These are phyloP conservation scores for Rosa rugosa DNA, from an alignment of 306 rosid genomes.

Conservation along the genomic window DNA sequence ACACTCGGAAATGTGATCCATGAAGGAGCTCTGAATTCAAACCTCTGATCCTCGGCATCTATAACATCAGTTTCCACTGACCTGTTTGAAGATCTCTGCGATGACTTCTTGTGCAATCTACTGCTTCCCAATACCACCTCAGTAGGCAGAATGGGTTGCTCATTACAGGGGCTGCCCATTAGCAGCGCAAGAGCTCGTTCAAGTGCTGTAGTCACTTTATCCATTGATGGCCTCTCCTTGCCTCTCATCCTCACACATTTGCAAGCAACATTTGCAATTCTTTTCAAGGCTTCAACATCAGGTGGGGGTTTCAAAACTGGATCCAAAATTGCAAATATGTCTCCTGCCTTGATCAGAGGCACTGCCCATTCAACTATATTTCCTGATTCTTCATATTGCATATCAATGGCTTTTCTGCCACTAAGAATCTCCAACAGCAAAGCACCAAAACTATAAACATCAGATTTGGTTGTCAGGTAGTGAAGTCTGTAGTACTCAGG, in stretches of 20 bases:
- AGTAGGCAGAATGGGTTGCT: slow-evolving; percentile 93
- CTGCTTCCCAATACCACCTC: slow-evolving; percentile 92
- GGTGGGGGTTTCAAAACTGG: slow-evolving; percentile 70
- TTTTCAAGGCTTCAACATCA: slow-evolving; percentile 74
- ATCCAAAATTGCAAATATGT: slow-evolving; percentile 53
- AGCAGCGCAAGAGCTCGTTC: slow-evolving; percentile 81
- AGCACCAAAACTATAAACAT: slow-evolving; percentile 94
- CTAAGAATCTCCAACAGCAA: slow-evolving; percentile 80
- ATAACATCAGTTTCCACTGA: slow-evolving; percentile 71
- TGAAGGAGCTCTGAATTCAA: slow-evolving; percentile 87
- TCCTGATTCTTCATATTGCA: slow-evolving; percentile 77
- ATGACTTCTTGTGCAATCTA: slow-evolving; percentile 82
- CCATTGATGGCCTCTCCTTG: slow-evolving; percentile 97
- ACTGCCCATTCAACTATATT: slow-evolving; percentile 98
- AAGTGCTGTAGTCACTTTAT: slow-evolving; percentile 87
- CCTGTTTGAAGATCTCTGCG: slow-evolving; percentile 80
- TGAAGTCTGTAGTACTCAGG: slow-evolving; percentile 98
- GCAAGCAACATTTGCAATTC: slow-evolving; percentile 90
- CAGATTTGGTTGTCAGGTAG: slow-evolving; percentile 93
- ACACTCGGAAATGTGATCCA: slow-evolving; percentile 98
- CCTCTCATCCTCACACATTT: slow-evolving; percentile 97
- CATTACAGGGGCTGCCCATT: slow-evolving; percentile 90
- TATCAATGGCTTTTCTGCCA: slow-evolving; percentile 93
- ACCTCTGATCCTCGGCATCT: slow-evolving; percentile 77
- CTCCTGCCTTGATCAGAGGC: slow-evolving; percentile 76